phyloP scores from a whole-genome alignment of 2,329 filamentous ascomycete genomes.

The Dothideomycetes sp. region DNA sequence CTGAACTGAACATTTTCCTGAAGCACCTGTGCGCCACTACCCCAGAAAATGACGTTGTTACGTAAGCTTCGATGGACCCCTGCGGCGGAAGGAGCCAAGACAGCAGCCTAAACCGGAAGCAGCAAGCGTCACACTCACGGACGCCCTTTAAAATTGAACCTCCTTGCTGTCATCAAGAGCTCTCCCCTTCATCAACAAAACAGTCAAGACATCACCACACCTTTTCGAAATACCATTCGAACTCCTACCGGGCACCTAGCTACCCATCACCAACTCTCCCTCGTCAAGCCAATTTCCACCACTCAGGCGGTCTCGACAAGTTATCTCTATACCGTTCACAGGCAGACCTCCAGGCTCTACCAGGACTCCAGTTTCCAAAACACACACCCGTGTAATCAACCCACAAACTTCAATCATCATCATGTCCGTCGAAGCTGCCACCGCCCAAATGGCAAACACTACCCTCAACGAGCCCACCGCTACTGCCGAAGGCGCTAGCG shows the following conservation, averaged over 20 bases:
- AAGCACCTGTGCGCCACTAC: background rate
- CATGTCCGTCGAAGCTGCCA: constrained; percentile 89
- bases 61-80: background rate
- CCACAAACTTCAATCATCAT: constrained; percentile 42
- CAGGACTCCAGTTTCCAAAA: constrained; percentile 29
- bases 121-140: background rate
- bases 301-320: constrained; percentile 35
- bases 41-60: background rate
- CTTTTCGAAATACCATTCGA: constrained; percentile 10
- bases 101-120: background rate
- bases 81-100: background rate
- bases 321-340: constrained; percentile 19
- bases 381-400: constrained; percentile 39
- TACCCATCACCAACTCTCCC: constrained; percentile 40
- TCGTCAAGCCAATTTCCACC: constrained; percentile 39
- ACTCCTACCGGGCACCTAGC: constrained; percentile 31
- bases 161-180: constrained; percentile 7
- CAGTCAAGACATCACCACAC: constrained; percentile 11
- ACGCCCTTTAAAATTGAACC: constrained; percentile 3
- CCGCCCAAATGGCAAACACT: constrained; percentile 57
- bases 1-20: background rate
- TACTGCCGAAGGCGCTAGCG: constrained; percentile 44
- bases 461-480: constrained; percentile 46
- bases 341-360: constrained; percentile 27
- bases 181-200: constrained; percentile 13